Evolutionary conservation across 306 rosid genomes (phyloP).

Genomic region (Fragaria iinumae): DNA sequence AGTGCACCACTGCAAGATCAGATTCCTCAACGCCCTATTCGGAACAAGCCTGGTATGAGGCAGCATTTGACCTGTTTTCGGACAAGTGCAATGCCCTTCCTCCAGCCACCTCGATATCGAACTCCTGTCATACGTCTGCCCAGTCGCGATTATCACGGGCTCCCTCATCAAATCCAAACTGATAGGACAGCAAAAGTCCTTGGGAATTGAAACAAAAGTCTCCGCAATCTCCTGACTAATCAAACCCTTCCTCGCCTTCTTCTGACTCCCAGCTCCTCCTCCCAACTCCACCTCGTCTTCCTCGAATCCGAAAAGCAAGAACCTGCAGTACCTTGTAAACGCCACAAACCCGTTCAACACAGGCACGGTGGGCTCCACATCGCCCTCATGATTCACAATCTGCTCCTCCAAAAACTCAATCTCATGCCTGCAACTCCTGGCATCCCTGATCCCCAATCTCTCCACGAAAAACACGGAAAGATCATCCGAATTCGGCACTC

Average conservation of each 20-base stretch:
- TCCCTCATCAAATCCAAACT: constrained; percentile 87
- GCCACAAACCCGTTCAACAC: constrained; percentile 91
- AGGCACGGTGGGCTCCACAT: constrained; percentile 70
- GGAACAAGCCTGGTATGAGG: constrained; percentile 60
- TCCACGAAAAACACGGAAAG: constrained; percentile 52
- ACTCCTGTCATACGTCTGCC: constrained; percentile 85
- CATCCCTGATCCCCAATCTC: constrained; percentile 51
- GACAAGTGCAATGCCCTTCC: constrained; percentile 90
- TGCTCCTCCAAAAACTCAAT: constrained; percentile 91
- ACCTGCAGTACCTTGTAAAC: constrained; percentile 76
- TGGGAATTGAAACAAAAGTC: constrained; percentile 69
- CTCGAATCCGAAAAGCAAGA: constrained; percentile 80
- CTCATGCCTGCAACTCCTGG: constrained; percentile 66
- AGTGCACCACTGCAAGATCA: constrained; percentile 78
- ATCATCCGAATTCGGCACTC: constrained; percentile 49
- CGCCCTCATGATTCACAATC: constrained; percentile 88
- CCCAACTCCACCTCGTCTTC: constrained; percentile 63
- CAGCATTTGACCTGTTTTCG: constrained; percentile 90
- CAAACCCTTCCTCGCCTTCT: constrained; percentile 53
- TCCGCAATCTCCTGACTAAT: constrained; percentile 67
- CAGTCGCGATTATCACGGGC: constrained; percentile 79
- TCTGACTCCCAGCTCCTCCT: constrained; percentile 33
- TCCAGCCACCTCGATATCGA: constrained; percentile 89
- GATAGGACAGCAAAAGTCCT: constrained; percentile 83
- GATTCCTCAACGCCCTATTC: constrained; percentile 72